Conservation (phyloP, 208 protist genomes). For the Leishmania martiniquensis region DNA sequence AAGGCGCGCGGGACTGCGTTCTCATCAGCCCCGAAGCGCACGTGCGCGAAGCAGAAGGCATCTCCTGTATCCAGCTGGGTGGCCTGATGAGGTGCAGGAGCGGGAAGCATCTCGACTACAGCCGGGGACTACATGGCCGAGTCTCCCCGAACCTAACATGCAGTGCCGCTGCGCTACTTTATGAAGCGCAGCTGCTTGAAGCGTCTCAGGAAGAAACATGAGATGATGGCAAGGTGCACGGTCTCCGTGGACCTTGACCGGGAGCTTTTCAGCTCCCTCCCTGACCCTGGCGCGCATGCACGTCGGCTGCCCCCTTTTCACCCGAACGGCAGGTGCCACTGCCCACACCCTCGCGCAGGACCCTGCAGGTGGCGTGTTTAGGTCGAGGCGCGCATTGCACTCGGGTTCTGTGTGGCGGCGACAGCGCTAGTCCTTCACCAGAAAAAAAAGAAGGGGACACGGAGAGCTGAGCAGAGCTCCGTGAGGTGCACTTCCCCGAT, state of each 20-base stretch:
- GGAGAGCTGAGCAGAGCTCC: neutral
- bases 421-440: neutral
- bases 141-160: neutral
- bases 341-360: neutral
- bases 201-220: neutral
- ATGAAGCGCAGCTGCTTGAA: neutral
- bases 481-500: neutral
- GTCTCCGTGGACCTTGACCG: neutral
- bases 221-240: neutral
- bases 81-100: neutral
- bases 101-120: neutral
- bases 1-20: neutral
- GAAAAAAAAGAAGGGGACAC: neutral
- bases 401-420: too few relatives aligned
- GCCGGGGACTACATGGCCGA: too few relatives aligned
- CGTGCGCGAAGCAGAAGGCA: neutral
- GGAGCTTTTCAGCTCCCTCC: neutral
- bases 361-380: neutral
- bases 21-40: neutral
- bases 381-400: neutral
- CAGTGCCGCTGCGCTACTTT: neutral
- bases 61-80: neutral
- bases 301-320: neutral
- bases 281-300: neutral
- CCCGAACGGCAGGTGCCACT: neutral